Base-by-base conservation (phyloP, 129 eudicot genomes). In the Flaveria linearis region DNA sequence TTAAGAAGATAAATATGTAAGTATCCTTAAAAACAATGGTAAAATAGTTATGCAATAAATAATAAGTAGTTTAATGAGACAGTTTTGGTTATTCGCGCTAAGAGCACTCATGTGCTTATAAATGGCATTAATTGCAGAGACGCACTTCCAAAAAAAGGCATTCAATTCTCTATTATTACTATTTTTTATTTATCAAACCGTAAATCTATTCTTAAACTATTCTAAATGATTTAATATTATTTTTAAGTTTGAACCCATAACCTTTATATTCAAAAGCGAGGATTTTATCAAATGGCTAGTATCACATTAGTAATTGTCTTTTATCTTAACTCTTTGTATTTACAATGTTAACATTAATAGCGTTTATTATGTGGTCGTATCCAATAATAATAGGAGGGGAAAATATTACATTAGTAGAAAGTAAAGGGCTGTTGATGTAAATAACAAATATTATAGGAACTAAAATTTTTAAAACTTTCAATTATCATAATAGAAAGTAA, bases 401-500 rank as follows among this genome's bases (percentile, higher is more conserved):
- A 8, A 25, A 8, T 11, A 18, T 18, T 9, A 56, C 68, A 14
- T 26, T 26, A 62, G 15, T 6, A 13, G 11, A 28, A 62, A 15
- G 43, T 28, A 13, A 60, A 20, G 65, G 18, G 36, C n/a, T 12
- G 25, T 57, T 26, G 12, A 56, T 25, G 57, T 9, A 69, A 58
- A 69, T 78, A 78, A 26, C 17, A 10, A 49, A 60, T 71, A 47
- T 22, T 36, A 22, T 47, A 51, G 8, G 26, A 9, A 66, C 53
- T 73, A 73, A 45, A 65, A 61, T 66, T 25, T 23, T 5, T 5
- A 25, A 57, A 39, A 55, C 62, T 28, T 66, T 45, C 33, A 80
- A 25, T 55, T 42, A 65, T 73, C 45, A 36, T 22, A 51, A 72
- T 64, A 64, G 23, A 63, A 63, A 36, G 68, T 23, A 71, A 49